These are phyloP conservation scores for Myxozyma melibiosi DNA, from an alignment of 805 yeast species.

Conservation along the genomic window DNA sequence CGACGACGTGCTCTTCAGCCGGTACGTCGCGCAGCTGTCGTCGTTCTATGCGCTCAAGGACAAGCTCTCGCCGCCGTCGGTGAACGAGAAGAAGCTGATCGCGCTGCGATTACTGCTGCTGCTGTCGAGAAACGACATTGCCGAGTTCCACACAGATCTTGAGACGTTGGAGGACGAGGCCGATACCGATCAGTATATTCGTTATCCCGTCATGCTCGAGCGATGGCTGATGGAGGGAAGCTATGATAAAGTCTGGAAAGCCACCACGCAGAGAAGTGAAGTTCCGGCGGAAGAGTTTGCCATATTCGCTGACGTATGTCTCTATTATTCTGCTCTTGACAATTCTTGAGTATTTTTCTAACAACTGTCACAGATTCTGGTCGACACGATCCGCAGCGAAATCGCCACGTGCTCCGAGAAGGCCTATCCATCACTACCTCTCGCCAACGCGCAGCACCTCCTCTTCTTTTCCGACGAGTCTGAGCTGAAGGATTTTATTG, in stretches of 20 bases:
- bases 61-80: conserved; percentile 49
- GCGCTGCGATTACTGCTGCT: conserved; percentile 76
- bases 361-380: conserved; percentile 20
- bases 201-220: conserved; percentile 86
- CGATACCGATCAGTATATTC: conserved; percentile 70
- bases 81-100: conserved; percentile 69
- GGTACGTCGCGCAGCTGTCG: conserved; percentile 70
- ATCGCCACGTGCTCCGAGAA: conserved; percentile 81
- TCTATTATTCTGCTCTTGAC: neutral
- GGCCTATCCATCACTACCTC: conserved; percentile 74
- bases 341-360: neutral
- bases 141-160: conserved; percentile 86
- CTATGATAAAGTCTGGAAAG: conserved; percentile 85
- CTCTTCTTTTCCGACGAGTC: conserved; percentile 67
- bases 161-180: conserved; percentile 65
- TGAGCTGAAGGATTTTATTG: conserved; percentile 56
- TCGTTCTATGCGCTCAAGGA: conserved; percentile 64
- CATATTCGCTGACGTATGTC: conserved; percentile 61
- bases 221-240: conserved; percentile 96
- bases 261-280: conserved; percentile 57
- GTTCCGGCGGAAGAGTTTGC: conserved; percentile 69
- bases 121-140: conserved; percentile 79
- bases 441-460: conserved; percentile 78
- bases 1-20: conserved; percentile 67
- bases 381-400: conserved; percentile 78